Conservation (phyloP, 176 grass and related monocot species). For the Echinochloa phyllopogon region DNA sequence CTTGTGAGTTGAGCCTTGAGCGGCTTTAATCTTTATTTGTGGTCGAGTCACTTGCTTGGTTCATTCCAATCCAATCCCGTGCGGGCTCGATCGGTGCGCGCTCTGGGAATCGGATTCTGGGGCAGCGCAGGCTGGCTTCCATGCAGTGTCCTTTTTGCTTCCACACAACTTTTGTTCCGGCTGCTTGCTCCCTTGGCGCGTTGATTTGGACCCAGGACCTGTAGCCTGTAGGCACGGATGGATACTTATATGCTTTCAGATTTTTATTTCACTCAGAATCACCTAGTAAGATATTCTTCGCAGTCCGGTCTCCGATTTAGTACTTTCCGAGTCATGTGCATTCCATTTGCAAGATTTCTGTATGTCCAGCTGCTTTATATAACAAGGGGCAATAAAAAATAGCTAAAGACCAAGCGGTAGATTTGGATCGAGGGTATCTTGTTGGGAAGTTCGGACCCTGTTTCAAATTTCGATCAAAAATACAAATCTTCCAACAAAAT, state of each 20-base stretch:
- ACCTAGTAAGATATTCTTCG: neutral
- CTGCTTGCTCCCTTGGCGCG: neutral
- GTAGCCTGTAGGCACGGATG: neutral
- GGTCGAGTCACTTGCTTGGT: slow-evolving; percentile 23
- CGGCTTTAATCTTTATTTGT: slow-evolving; percentile 6
- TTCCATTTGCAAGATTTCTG: neutral
- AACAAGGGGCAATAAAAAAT: neutral
- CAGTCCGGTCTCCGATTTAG: neutral
- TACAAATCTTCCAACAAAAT: neutral
- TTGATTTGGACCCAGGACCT: neutral
- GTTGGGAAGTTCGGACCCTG: neutral
- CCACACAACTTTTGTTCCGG: slow-evolving; percentile 41
- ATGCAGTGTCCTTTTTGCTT: slow-evolving; percentile 43
- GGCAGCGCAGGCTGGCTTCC: slow-evolving; percentile 47
- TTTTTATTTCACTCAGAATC: neutral
- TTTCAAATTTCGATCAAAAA: neutral
- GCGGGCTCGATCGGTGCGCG: slow-evolving; percentile 33
- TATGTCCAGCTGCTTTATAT: neutral
- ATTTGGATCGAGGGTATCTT: neutral
- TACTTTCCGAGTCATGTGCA: neutral
- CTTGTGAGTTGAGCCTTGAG: slow-evolving; percentile 29
- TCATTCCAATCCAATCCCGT: slow-evolving; percentile 38
- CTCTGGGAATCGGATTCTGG: slow-evolving; percentile 64
- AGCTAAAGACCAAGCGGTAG: neutral
- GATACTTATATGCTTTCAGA: slow-evolving; percentile 18